Conservation (phyloP, 2,329 filamentous ascomycete species). For the Fusarium miscanthi region DNA sequence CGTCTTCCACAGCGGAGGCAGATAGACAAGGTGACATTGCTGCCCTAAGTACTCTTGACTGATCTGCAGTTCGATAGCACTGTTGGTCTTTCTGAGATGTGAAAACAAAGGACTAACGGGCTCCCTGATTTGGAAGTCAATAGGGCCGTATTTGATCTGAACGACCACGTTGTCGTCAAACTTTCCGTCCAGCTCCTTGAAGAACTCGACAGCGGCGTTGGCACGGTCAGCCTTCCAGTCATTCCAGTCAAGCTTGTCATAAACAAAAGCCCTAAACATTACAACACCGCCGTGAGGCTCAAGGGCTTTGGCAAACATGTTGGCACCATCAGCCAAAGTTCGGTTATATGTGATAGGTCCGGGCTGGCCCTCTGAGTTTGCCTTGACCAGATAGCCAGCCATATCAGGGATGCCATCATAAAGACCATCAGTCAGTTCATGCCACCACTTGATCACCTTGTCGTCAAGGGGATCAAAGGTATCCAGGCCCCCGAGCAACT, state of each 20-base stretch:
- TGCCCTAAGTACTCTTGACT: constrained; percentile 78
- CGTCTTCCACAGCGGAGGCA: constrained; percentile 75
- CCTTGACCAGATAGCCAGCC: constrained; percentile 76
- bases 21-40: constrained; percentile 75
- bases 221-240: constrained; percentile 68
- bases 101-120: constrained; percentile 73
- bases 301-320: constrained; percentile 69
- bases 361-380: constrained; percentile 77
- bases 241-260: constrained; percentile 69
- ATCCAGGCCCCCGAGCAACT: constrained; percentile 63
- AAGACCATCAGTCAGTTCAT: constrained; percentile 66
- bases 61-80: constrained; percentile 73
- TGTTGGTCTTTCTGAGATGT: constrained; percentile 56
- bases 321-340: constrained; percentile 62
- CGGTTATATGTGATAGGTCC: constrained; percentile 77
- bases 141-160: constrained; percentile 80
- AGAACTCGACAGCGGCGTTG: constrained; percentile 76
- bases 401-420: constrained; percentile 73
- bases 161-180: constrained; percentile 78
- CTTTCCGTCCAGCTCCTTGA: constrained; percentile 70
- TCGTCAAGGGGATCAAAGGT: constrained; percentile 75
- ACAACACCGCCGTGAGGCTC: constrained; percentile 70
- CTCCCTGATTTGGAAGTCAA: constrained; percentile 79
- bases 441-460: constrained; percentile 71
- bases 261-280: constrained; percentile 80